Evolutionary conservation across 2,329 filamentous ascomycete genomes (phyloP).

Genomic region (Calonectria pauciramosa): DNA sequence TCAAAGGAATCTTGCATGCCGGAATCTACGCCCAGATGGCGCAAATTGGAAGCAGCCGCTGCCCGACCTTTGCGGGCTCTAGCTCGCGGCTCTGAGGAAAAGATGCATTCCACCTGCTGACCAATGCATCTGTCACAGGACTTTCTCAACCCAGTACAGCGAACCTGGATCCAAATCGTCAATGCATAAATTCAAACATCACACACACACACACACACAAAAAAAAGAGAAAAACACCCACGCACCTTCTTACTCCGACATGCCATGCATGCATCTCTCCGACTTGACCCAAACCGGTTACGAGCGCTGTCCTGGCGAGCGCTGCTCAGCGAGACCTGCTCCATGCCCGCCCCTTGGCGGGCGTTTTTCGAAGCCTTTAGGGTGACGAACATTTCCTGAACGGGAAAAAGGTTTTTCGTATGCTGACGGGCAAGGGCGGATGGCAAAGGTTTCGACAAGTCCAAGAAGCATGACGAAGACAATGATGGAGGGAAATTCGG

Average conservation of each 20-base stretch:
- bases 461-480: neutral
- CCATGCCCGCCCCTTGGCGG: slow-evolving; percentile 14
- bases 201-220: too few relatives aligned
- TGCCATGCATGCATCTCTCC: slow-evolving; percentile 24
- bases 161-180: slow-evolving; percentile 7
- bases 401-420: neutral
- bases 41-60: neutral
- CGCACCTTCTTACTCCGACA: slow-evolving; percentile 32
- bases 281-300: slow-evolving; percentile 22
- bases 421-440: neutral
- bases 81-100: neutral
- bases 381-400: slow-evolving; percentile 28
- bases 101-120: slow-evolving; percentile 17
- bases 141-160: slow-evolving; percentile 22
- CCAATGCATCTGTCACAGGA: slow-evolving; percentile 26
- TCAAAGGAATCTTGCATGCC: neutral
- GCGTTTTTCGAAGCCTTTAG: slow-evolving; percentile 22
- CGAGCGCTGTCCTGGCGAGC: slow-evolving; percentile 11
- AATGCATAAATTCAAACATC: neutral
- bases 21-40: neutral
- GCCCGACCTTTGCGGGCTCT: neutral
- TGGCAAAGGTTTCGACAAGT: neutral
- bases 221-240: neutral
- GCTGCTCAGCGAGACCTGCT: slow-evolving; percentile 20
- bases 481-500: slow-evolving; percentile 1